phyloP scores from a whole-genome alignment of 2,329 filamentous ascomycete genomes.

The Chalaropsis ovoidea region DNA sequence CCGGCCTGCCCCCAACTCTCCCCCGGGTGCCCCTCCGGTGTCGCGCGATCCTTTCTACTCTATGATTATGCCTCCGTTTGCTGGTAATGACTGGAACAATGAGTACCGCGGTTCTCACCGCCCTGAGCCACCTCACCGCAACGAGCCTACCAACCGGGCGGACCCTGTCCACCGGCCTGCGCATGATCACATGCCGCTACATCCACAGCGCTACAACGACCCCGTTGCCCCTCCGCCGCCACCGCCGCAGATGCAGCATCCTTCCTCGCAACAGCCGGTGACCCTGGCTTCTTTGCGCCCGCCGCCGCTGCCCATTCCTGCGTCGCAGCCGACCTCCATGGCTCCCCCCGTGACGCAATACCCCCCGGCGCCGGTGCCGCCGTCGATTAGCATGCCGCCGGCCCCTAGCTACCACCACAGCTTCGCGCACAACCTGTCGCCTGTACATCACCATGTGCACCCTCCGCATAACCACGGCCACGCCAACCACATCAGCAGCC shows the following conservation, averaged over 20 bases:
- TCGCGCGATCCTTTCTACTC: conserved; percentile 20
- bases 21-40: conserved; percentile 6
- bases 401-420: conserved; percentile 28
- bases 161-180: conserved; percentile 12
- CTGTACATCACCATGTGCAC: conserved; percentile 17
- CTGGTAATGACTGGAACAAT: conserved; percentile 16
- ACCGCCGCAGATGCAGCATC: conserved; percentile 22
- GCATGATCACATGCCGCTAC: conserved; percentile 16
- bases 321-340: conserved; percentile 18
- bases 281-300: conserved; percentile 25
- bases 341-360: conserved; percentile 27
- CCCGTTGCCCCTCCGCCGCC: conserved; percentile 13
- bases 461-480: conserved; percentile 19
- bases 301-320: conserved; percentile 22
- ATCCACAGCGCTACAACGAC: conserved; percentile 19
- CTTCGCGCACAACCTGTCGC: conserved; percentile 8
- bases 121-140: conserved; percentile 14
- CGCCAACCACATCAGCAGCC: conserved; percentile 12
- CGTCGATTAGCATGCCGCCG: conserved; percentile 33
- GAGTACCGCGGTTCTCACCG: conserved; percentile 21
- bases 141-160: conserved; percentile 10
- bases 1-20: conserved; percentile 19
- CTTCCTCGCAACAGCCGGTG: conserved; percentile 26
- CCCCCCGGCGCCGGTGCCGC: conserved; percentile 31
- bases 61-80: conserved; percentile 16